Conservation (phyloP, 2,329 filamentous ascomycete genomes). For the Alternaria dauci region DNA sequence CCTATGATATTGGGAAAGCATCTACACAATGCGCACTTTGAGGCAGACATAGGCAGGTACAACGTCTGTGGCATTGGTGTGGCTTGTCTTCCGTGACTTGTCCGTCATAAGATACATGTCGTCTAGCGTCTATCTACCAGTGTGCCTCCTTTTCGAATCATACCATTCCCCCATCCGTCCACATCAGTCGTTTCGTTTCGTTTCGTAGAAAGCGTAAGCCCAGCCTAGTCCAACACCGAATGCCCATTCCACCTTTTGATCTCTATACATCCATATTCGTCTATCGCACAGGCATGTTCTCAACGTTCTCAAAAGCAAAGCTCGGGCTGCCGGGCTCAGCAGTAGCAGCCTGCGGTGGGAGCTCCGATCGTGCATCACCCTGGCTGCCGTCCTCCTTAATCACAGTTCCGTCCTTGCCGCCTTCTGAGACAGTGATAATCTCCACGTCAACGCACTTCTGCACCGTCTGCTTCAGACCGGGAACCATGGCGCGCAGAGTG, state of each 20-base stretch:
- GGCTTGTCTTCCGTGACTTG: background rate
- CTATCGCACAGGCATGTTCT: constrained; percentile 37
- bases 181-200: constrained; percentile 1
- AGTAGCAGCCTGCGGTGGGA: constrained; percentile 70
- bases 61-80: background rate
- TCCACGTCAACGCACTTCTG: constrained; percentile 74
- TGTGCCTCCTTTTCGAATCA: background rate
- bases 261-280: background rate
- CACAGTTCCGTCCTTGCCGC: constrained; percentile 69
- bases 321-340: constrained; percentile 84
- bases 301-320: constrained; percentile 85
- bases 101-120: background rate
- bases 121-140: background rate
- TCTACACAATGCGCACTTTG: too few species aligned
- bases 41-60: background rate
- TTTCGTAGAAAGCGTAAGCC: background rate
- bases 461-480: constrained; percentile 78
- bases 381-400: constrained; percentile 62
- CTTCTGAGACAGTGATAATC: constrained; percentile 75
- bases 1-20: background rate
- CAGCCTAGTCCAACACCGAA: background rate
- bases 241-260: background rate
- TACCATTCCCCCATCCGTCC: background rate
- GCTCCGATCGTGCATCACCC: constrained; percentile 65
- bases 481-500: constrained; percentile 79